Evolutionary conservation across 352 stramenopile genomes (phyloP).

Genomic region (Phytophthora agathidicida): DNA sequence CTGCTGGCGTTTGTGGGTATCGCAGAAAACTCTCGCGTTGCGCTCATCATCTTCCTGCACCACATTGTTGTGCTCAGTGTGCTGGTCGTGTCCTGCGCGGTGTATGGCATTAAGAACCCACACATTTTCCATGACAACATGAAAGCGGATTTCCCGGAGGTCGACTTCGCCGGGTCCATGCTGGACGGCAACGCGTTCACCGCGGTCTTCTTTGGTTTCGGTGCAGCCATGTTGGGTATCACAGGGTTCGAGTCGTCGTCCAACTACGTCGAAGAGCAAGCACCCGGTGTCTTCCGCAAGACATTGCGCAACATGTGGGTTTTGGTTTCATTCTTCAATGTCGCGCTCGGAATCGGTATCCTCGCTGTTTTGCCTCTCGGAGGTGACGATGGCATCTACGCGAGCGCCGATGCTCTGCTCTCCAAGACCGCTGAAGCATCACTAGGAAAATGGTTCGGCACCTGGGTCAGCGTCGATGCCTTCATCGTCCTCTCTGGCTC

Average conservation of each 20-base stretch:
- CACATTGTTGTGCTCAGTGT: conserved; percentile 71
- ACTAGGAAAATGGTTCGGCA: conserved; percentile 37
- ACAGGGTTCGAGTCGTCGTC: conserved; percentile 87
- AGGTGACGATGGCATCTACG: conserved; percentile 48
- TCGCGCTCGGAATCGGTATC: conserved; percentile 60
- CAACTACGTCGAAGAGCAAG: conserved; percentile 89
- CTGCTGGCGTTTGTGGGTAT: conserved; percentile 80
- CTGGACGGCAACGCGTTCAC: conserved; percentile 41
- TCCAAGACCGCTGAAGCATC: conserved; percentile 53
- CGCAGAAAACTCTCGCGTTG: conserved; percentile 73
- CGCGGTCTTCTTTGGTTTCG: conserved; percentile 74
- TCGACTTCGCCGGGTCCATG: conserved; percentile 56
- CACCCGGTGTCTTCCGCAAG: conserved; percentile 72
- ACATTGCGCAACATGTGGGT: conserved; percentile 77
- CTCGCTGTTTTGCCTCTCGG: conserved; percentile 73
- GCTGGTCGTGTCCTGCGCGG: conserved; percentile 46
- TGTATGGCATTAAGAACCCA: conserved; percentile 62
- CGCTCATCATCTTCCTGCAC: conserved; percentile 76
- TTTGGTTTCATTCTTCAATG: conserved; percentile 79
- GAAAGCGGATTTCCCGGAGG: conserved; percentile 47
- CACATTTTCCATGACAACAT: conserved; percentile 70
- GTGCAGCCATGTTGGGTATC: conserved; percentile 80
- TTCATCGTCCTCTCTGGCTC: conserved; percentile 87
- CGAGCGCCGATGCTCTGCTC: conserved; percentile 59
- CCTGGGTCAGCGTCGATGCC: conserved; percentile 72